Evolutionary conservation across 2,329 filamentous ascomycete genomes (phyloP).

Genomic region (Xylariaceae sp.): DNA sequence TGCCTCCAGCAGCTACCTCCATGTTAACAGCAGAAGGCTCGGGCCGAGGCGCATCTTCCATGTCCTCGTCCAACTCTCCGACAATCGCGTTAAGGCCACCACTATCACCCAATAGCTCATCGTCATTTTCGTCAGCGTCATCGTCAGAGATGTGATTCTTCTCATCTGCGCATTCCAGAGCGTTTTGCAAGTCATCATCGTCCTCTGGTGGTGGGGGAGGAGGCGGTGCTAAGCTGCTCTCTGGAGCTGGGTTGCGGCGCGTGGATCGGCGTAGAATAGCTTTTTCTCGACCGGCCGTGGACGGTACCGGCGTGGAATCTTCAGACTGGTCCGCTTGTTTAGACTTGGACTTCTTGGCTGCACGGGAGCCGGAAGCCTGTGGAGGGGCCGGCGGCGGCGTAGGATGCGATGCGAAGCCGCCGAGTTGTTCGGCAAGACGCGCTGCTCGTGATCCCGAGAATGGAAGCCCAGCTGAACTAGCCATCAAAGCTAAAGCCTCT

Average conservation of each 20-base stretch:
- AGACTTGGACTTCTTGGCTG: constrained; percentile 45
- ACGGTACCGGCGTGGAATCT: constrained; percentile 42
- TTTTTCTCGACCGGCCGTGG: constrained; percentile 56
- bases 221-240: constrained; percentile 47
- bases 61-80: constrained; percentile 84
- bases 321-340: constrained; percentile 43
- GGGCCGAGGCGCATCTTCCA: constrained; percentile 67
- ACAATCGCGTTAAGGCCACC: constrained; percentile 79
- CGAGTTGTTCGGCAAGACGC: constrained; percentile 45
- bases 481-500: constrained; percentile 71
- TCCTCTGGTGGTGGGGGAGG: constrained; percentile 56
- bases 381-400: constrained; percentile 36
- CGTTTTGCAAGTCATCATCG: constrained; percentile 62
- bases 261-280: constrained; percentile 58
- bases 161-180: constrained; percentile 91
- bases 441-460: constrained; percentile 34
- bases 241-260: constrained; percentile 54
- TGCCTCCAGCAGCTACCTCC: constrained; percentile 81
- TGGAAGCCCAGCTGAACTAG: constrained; percentile 65
- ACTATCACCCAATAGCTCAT: constrained; percentile 56
- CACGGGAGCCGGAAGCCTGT: constrained; percentile 45
- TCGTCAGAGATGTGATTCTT: constrained; percentile 66
- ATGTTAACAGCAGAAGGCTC: constrained; percentile 88
- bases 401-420: constrained; percentile 36
- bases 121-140: constrained; percentile 66